These are phyloP conservation scores for Lentinula guzmanii DNA, from an alignment of 768 basidiomycete genomes.

Conservation along the genomic window DNA sequence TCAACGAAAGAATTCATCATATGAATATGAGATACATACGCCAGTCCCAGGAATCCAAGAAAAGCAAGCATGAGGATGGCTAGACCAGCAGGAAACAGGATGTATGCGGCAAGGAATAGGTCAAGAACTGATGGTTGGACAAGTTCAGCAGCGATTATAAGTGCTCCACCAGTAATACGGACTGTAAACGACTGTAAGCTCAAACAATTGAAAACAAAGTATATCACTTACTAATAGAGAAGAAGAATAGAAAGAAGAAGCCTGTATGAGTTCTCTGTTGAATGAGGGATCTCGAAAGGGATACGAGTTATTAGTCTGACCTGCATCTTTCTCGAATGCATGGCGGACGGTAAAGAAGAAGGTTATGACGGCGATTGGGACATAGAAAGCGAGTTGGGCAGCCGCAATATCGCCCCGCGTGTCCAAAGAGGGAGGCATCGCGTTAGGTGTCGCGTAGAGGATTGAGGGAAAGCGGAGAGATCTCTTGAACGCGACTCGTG, in stretches of 20 bases:
- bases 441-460: neutral
- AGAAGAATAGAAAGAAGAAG: conserved; percentile 63
- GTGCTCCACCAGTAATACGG: conserved; percentile 50
- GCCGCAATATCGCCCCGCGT: conserved; percentile 48
- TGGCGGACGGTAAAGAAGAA: conserved; percentile 43
- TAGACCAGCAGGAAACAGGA: conserved; percentile 39
- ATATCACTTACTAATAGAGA: conserved; percentile 44
- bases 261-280: conserved; percentile 20
- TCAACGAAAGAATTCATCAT: conserved; percentile 15
- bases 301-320: neutral
- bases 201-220: neutral
- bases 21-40: conserved; percentile 24
- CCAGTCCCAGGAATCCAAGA: conserved; percentile 46
- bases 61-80: conserved; percentile 34
- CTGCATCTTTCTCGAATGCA: conserved; percentile 47
- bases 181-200: conserved; percentile 28
- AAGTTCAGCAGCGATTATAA: conserved; percentile 51
- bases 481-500: neutral
- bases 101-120: conserved; percentile 48
- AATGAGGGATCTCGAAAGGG: neutral
- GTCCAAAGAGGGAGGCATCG: conserved; percentile 22
- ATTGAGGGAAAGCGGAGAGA: neutral
- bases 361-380: conserved; percentile 45
- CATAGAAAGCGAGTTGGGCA: conserved; percentile 53
- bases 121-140: conserved; percentile 29